A percentile compares a stretch with the other conserved stretches of the same genome.
Conservation (phyloP, 2,329 filamentous ascomycete species). For the Arachnopeziza araneosa region DNA sequence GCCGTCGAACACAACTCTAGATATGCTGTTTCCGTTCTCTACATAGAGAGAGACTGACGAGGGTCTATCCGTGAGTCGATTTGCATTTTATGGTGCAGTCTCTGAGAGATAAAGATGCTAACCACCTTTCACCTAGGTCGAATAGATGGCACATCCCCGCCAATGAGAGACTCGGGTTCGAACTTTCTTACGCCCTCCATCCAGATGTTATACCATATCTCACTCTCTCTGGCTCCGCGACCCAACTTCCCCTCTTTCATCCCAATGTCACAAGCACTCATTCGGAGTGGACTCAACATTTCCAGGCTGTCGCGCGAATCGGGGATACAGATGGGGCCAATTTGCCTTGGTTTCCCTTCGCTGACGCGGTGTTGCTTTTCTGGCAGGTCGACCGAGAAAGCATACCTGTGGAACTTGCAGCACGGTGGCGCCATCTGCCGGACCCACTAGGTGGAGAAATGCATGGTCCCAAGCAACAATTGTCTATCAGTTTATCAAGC, state of each 20-base stretch:
- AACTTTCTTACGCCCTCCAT: slow-evolving; percentile 6
- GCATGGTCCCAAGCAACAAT: not conserved
- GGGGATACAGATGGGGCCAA: slow-evolving; percentile 10
- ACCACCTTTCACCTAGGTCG: slow-evolving; percentile 1
- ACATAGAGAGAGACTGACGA: not conserved
- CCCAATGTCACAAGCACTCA: not conserved
- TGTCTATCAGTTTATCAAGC: not conserved
- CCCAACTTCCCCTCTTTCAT: not conserved
- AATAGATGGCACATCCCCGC: not conserved
- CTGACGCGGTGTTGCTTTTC: slow-evolving; percentile 9
- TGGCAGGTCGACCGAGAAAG: slow-evolving; percentile 12
- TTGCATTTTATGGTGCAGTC: not conserved
- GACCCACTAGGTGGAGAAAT: not conserved
- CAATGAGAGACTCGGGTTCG: slow-evolving; percentile 5
- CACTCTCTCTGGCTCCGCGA: not conserved
- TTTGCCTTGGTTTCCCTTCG: slow-evolving; percentile 12
- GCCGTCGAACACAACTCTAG: not conserved
- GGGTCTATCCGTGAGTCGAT: not conserved
- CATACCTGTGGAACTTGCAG: not conserved
- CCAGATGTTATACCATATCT: not conserved
- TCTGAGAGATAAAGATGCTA: not conserved
- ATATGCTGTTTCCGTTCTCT: slow-evolving; percentile 2
- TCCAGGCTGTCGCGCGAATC: slow-evolving; percentile 3
- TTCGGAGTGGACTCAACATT: not conserved
- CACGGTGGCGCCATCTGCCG: not conserved